Evolutionary conservation across 306 rosid genomes (phyloP), one percentile per base, ranked within the genome.

Genomic region (Carpinus fangiana): DNA sequence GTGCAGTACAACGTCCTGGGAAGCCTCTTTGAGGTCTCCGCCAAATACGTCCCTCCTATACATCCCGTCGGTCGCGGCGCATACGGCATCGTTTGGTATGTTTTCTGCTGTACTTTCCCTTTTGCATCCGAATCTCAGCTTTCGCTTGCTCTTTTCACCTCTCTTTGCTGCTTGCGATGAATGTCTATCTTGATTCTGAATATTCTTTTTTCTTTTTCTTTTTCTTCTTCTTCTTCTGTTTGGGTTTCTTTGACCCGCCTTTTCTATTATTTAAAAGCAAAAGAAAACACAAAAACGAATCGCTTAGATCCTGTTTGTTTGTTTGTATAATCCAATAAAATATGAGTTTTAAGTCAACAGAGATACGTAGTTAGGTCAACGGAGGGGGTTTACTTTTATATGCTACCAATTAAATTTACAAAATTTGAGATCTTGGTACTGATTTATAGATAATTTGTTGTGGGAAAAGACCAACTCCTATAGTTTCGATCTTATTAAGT

Each of bases 61-160:
- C 88, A 88, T 46, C 98, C 98, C 45, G 96, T 95, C 47, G 98
- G 98, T 28, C 96, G 98, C 59, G 98, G 98, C 56, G 96, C 98
- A 5, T 92, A 92, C 83, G 98, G 97, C 85, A 86, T 92, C 90
- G 98, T 95, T 75, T 95, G 98, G 98, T 95, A 72, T 18, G 8
- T 12, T 45, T n/a, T 20, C 67, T 31, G 20, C 52, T 65, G 47
- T 14, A 16, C 34, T 56, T 70, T 70, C 43, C 41, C 13, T 20
- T 45, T 47, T 5, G 31, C 0, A 12, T 17, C 70, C 61, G 43
- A 73, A 21, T 70, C 67, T 74, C 36, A 10, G 55, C 74, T 80
- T 77, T 75, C 34, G 53, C 43, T 38, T 38, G 43, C 43, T 38
- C 43, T 38, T 36, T 38, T 38, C 43, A 38, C 18, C 21, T 41